Evolutionary conservation across 192 early-diverging fungal genomes (phyloP), one percentile per base, ranked within the genome.

Genomic region (Podochytrium sp.): DNA sequence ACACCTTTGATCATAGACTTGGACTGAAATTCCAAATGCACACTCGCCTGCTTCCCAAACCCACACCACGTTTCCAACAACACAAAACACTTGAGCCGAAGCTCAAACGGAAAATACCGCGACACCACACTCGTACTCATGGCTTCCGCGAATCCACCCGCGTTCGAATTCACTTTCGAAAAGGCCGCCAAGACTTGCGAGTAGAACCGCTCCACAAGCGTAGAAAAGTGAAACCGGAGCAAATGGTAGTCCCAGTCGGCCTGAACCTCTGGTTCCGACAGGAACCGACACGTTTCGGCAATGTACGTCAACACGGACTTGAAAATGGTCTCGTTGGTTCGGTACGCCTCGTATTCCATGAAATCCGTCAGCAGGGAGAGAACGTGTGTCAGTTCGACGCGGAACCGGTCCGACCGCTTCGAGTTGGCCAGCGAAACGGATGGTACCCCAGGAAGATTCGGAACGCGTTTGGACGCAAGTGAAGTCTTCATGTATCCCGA

Each of bases 41-140:
- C 40, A 0, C 79, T 83, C 0, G 87, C 78, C 50, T 84, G 83
- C 30, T 80, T 77, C 1, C 96, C 95, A 74, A 93, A 86, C 6
- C 96, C 91, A 79, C 95, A 94, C 97, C 97, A 99, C 27, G 91
- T 84, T 78, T 96, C 95, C 83, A 96, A 92, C 52, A 96, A 80
- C 61, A 84, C 83, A 80, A 95, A 99, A 38, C 96, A 64, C 1
- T 82, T 84, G 18, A 87, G 77, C 41, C 97, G 85, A 0, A 89
- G 85, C 60, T 95, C 92, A 79, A 92, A 92, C 0, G 94, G 85
- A 67, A 98, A 66, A 41, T 80, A 73, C 30, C 37, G 33, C 16
- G 55, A 50, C 16, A 76, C 34, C 4, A 30, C 14, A 5, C 10
- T 18, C 20, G 35, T n/a, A 29, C 60, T 62, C 16, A 33, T 25